A percentile compares a stretch with the other conserved stretches of the same genome.
phyloP scores from a whole-genome alignment of 1,139 yeast genomes.

The Geotrichum candidum region DNA sequence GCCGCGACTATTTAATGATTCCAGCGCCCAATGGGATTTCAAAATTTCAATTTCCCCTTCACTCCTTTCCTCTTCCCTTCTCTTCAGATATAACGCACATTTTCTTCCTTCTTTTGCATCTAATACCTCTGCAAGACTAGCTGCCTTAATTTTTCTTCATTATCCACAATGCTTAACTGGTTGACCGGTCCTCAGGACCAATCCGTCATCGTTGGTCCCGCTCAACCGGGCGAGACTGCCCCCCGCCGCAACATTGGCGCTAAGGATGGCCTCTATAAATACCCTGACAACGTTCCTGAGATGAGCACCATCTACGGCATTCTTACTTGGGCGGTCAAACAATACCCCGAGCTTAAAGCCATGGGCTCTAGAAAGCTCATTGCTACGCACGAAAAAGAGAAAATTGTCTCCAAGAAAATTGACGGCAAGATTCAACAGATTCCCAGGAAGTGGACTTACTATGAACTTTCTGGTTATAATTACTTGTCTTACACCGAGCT shows the following conservation, averaged over 20 bases:
- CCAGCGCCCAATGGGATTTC: too few relatives aligned
- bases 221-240: conserved; percentile 82
- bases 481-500: conserved; percentile 60
- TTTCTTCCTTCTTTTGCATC: too few relatives aligned
- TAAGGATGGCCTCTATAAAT: conserved; percentile 43
- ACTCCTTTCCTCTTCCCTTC: neutral
- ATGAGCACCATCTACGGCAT: conserved; percentile 62
- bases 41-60: neutral
- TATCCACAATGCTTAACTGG: too few relatives aligned
- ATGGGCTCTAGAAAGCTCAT: conserved; percentile 78
- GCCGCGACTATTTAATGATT: too few relatives aligned
- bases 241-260: conserved; percentile 72
- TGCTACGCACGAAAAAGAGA: conserved; percentile 71
- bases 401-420: conserved; percentile 64
- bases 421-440: conserved; percentile 69
- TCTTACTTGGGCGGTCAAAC: conserved; percentile 55
- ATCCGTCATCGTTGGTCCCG: conserved; percentile 71
- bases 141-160: too few relatives aligned
- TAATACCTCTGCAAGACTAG: too few relatives aligned
- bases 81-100: neutral
- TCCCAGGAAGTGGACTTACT: conserved; percentile 83
- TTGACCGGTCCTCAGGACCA: neutral
- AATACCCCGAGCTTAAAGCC: conserved; percentile 42
- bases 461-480: conserved; percentile 68
- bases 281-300: conserved; percentile 33